Base-by-base conservation (phyloP, 1,284 basidiomycete genomes). In the Irpex lacteus region DNA sequence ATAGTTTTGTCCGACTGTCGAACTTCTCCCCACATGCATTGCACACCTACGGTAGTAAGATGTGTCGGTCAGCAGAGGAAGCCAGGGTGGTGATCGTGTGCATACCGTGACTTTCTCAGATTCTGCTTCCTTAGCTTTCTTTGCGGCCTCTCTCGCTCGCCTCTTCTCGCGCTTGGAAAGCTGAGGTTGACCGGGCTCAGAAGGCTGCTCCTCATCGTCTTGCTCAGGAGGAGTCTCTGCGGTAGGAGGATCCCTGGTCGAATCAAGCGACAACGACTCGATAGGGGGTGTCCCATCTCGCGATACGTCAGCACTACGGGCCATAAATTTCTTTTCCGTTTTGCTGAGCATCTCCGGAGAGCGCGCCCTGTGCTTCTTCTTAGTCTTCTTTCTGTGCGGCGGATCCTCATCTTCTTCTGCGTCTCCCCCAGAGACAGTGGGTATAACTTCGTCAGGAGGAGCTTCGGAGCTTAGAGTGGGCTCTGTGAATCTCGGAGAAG, bases 81-180 rank as follows among this genome's bases (percentile, higher is more conserved):
- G 44, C 53, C 37, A 61, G 54, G 32, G 62, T 63, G 60, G 37
- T 26, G 49, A 9, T 40, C 21, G 47, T 9, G 13, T 32, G 44
- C 49, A 15, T 44, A 60, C 61, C 40, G 47, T 11, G 13, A 56
- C 50, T 2, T 56, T 68, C 7, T 65, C 66, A 37, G 77, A 76
- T 26, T 72, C 76, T 13, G 54, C 54, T 49, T 77, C 80, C 67
- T 85, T 76, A 1, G 74, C 85, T 63, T 87, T 88, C 77, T 94
- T 96, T 68, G 86, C 90, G 5, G 87, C 89, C 74, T 96, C 92
- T 60, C 87, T 82, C 5, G 90, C 87, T 61, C 89, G 84, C 56
- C 95, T 80, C 74, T 90, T 95, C 37, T 96, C 94, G 60, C 85
- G 85, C 76, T 97, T 98, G 2, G 92, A 90, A 47, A 86, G 73